Percentiles rank a stretch among this genome's conserved stretches.
phyloP scores from a whole-genome alignment of 192 early-diverging fungal genomes.

The Backusella sp. region DNA sequence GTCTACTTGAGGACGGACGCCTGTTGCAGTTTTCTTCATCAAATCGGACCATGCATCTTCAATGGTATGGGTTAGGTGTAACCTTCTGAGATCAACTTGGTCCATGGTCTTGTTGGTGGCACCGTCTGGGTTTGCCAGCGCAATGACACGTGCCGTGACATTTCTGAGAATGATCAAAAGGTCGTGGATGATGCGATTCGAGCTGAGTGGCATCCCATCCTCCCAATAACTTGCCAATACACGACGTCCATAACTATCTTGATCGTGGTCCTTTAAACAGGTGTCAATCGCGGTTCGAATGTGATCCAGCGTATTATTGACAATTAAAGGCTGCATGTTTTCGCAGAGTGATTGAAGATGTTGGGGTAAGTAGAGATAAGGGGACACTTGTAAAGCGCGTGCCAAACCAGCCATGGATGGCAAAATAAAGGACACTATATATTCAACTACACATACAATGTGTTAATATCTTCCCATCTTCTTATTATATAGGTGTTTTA shows the following conservation, averaged over 20 bases:
- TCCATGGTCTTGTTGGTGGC: neutral
- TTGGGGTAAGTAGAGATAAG: conserved; percentile 41
- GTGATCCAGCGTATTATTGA: conserved; percentile 40
- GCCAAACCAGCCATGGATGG: conserved; percentile 57
- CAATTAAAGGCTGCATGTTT: conserved; percentile 43
- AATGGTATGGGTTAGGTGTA: neutral
- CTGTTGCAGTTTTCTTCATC: neutral
- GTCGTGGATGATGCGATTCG: conserved; percentile 50
- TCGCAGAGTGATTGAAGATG: conserved; percentile 46
- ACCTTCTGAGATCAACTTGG: neutral
- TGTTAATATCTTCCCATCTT: neutral
- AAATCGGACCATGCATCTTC: neutral
- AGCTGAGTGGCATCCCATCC: conserved; percentile 45
- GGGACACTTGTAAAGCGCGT: conserved; percentile 48
- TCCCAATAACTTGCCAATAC: conserved; percentile 46
- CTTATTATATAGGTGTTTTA: neutral
- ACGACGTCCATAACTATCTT: conserved; percentile 40
- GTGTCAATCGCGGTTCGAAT: conserved; percentile 38
- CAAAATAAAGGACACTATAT: conserved; percentile 49
- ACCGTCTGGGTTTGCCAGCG: neutral
- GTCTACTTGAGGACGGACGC: neutral
- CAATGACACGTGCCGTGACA: conserved; percentile 44
- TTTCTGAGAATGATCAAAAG: conserved; percentile 51
- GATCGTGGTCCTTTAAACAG: conserved; percentile 27
- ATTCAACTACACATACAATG: conserved; percentile 19